phyloP scores from a whole-genome alignment of 805 yeast species.

The Sugiyamaella boreocaroliniensis region DNA sequence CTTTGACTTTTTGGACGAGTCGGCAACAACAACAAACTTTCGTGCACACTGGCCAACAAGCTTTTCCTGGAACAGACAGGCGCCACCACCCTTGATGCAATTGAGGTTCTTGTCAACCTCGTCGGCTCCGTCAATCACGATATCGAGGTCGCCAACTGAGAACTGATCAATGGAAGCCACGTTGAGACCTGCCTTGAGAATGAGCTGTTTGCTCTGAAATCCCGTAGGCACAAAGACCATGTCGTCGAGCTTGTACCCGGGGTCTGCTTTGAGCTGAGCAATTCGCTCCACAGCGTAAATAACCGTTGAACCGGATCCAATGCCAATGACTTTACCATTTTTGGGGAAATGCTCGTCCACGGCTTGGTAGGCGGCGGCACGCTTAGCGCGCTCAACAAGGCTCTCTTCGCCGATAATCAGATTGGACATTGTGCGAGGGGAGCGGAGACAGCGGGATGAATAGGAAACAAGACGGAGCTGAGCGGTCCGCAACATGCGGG shows the following conservation, averaged over 20 bases:
- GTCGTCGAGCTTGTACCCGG: constrained; percentile 37
- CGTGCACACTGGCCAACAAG: constrained; percentile 77
- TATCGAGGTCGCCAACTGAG: constrained; percentile 59
- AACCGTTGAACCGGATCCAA: constrained; percentile 96
- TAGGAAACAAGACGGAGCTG: background rate
- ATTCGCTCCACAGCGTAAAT: constrained; percentile 94
- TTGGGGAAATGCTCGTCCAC: constrained; percentile 79
- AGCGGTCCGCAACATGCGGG: background rate
- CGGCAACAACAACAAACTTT: constrained; percentile 83
- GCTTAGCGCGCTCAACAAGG: constrained; percentile 74
- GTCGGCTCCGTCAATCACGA: constrained; percentile 98
- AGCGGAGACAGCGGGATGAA: background rate
- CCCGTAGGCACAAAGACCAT: constrained; percentile 93
- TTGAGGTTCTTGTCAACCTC: constrained; percentile 79
- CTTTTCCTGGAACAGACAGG: constrained; percentile 94
- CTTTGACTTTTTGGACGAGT: constrained; percentile 74
- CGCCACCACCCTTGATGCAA: constrained; percentile 98
- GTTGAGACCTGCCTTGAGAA: constrained; percentile 69
- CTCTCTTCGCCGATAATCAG: constrained; percentile 5
- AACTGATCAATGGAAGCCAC: constrained; percentile 80
- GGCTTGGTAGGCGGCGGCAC: constrained; percentile 84
- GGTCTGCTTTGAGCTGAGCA: constrained; percentile 49
- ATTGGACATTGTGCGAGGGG: background rate
- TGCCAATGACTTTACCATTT: constrained; percentile 70
- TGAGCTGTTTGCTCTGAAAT: constrained; percentile 84